These are phyloP conservation scores for Penicillium pulvis DNA, from an alignment of 495 filamentous ascomycete species.

Conservation along the genomic window DNA sequence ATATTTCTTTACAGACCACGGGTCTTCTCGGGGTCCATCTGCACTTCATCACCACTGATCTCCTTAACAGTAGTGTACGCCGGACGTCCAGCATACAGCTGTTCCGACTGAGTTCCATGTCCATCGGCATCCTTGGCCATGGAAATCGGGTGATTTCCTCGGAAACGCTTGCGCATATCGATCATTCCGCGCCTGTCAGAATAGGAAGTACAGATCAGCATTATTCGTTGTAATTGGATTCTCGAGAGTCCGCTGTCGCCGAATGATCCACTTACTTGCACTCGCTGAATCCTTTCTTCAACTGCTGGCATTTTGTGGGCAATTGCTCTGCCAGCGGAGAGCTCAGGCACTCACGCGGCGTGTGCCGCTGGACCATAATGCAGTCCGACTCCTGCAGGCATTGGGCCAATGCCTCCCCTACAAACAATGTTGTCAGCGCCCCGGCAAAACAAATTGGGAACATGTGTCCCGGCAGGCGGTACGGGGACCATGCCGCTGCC, in stretches of 20 bases:
- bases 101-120: constrained; percentile 44
- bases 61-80: constrained; percentile 62
- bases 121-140: constrained; percentile 60
- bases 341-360: constrained; percentile 83
- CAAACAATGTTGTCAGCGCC: constrained; percentile 19
- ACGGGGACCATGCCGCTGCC: neutral
- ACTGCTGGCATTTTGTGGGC: constrained; percentile 85
- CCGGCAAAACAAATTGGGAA: neutral
- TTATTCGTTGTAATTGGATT: neutral
- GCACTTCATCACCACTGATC: constrained; percentile 47
- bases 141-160: constrained; percentile 87
- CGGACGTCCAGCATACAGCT: constrained; percentile 79
- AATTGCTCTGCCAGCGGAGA: constrained; percentile 75
- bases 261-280: constrained; percentile 65
- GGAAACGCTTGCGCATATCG: constrained; percentile 98
- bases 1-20: constrained; percentile 37
- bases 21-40: constrained; percentile 56
- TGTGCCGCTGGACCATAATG: constrained; percentile 86
- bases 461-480: neutral
- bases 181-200: constrained; percentile 73
- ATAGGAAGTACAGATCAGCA: constrained; percentile 16
- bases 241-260: neutral
- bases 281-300: constrained; percentile 88
- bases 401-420: constrained; percentile 81
- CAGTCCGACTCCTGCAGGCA: constrained; percentile 96